These are phyloP conservation scores for Thalassiosira hispida DNA, from an alignment of 352 stramenopile genomes.

Conservation along the genomic window DNA sequence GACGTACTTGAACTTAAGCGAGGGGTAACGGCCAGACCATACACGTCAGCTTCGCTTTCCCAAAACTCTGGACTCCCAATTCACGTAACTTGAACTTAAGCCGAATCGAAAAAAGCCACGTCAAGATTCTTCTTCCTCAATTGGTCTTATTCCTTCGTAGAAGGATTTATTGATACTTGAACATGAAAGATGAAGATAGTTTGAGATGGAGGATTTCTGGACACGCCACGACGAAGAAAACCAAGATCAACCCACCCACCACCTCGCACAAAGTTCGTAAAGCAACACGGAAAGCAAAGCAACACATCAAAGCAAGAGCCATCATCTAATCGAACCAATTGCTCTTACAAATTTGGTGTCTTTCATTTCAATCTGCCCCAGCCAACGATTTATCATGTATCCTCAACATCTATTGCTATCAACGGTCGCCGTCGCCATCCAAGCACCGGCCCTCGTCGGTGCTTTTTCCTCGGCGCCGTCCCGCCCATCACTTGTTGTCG, in stretches of 20 bases:
- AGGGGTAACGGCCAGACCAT: no score
- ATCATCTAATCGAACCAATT: background rate
- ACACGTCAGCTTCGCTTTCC: no score
- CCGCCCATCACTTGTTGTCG: background rate
- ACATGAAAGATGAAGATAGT: no score
- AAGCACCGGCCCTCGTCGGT: background rate
- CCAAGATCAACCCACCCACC: no score
- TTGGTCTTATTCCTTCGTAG: background rate
- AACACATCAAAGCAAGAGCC: background rate
- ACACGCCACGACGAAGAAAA: no score
- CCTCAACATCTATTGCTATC: conserved; percentile 43
- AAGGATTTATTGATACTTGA: no score
- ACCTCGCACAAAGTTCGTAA: no score
- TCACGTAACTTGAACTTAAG: background rate
- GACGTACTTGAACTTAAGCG: no score
- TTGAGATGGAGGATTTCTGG: no score
- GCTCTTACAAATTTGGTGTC: background rate
- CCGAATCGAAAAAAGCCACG: no score
- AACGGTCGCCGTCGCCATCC: background rate
- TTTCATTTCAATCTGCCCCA: background rate
- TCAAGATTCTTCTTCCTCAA: background rate
- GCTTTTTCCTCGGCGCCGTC: conserved; percentile 25
- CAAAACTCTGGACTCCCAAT: background rate
- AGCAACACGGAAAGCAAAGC: no score
- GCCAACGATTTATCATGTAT: conserved; percentile 16